Percentiles rank a stretch among this genome's conserved stretches.
Evolutionary conservation across 2,329 filamentous ascomycete genomes (phyloP).

Genomic region (Aspergillus sp.): DNA sequence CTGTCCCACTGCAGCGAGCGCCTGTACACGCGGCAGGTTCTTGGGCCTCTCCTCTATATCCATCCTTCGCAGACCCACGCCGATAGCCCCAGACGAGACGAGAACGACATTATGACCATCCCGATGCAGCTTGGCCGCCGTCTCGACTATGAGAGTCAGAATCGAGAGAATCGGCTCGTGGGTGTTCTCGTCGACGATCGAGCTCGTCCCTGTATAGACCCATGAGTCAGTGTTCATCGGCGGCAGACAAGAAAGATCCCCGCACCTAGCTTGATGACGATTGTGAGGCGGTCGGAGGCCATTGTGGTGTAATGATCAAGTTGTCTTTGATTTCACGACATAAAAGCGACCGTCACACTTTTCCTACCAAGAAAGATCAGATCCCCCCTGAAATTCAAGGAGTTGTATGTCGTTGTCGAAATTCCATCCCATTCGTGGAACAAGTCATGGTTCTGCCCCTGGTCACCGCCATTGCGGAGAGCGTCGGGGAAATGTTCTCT

Average conservation of each 20-base stretch:
- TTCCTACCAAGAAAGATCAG: background rate
- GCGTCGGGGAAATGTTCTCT: slow-evolving; percentile 13
- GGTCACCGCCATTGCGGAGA: slow-evolving; percentile 31
- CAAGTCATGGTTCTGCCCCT: slow-evolving; percentile 26
- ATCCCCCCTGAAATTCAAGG: background rate
- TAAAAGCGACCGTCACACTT: background rate
- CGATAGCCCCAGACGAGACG: slow-evolving; percentile 95
- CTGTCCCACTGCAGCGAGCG: slow-evolving; percentile 92
- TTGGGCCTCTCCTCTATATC: slow-evolving; percentile 84
- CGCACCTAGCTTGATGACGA: slow-evolving; percentile 43
- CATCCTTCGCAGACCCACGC: slow-evolving; percentile 88
- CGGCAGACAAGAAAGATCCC: slow-evolving; percentile 16
- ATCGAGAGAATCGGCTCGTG: slow-evolving; percentile 92
- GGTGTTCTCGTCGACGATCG: slow-evolving; percentile 95
- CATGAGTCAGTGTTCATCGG: slow-evolving; percentile 15
- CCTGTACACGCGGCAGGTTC: slow-evolving; percentile 75
- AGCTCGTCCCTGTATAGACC: slow-evolving; percentile 76
- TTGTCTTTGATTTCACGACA: background rate
- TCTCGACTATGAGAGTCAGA: slow-evolving; percentile 89
- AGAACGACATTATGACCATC: slow-evolving; percentile 94
- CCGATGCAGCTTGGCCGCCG: slow-evolving; percentile 78
- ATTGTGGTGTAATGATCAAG: slow-evolving; percentile 19
- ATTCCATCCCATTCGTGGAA: background rate
- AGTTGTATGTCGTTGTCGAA: background rate
- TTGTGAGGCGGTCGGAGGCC: slow-evolving; percentile 29